These are phyloP conservation scores for Perkinsus marinus DNA, from an alignment of 169 alveolate species.

Conservation along the genomic window DNA sequence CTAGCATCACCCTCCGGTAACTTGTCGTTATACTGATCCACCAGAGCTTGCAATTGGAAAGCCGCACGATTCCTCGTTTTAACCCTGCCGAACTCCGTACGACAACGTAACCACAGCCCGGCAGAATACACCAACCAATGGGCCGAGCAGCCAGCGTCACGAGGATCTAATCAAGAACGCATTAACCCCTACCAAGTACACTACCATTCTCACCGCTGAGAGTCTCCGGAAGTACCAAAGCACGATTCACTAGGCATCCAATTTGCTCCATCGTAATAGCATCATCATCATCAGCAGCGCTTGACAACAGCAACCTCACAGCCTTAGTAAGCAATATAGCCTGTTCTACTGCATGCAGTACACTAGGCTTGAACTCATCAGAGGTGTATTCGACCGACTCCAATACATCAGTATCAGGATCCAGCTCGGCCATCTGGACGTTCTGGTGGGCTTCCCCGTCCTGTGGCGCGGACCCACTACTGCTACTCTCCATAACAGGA, in stretches of 20 bases:
- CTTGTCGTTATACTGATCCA: conserved; percentile 26
- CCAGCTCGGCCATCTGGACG: conserved; percentile 2
- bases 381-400: conserved; percentile 6
- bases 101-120: conserved; percentile 25
- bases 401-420: conserved; percentile 12
- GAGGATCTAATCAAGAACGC: background rate
- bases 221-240: conserved; percentile 7
- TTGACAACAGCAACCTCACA: background rate
- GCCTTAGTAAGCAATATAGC: conserved; percentile 15
- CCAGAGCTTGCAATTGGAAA: conserved; percentile 28
- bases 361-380: background rate
- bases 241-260: conserved; percentile 14
- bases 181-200: background rate
- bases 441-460: conserved; percentile 7
- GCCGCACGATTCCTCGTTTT: conserved; percentile 30
- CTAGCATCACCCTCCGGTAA: conserved; percentile 17
- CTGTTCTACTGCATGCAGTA: conserved; percentile 15
- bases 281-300: conserved; percentile 11
- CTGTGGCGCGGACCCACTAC: background rate
- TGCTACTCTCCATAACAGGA: background rate
- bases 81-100: conserved; percentile 20
- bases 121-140: conserved; percentile 29
- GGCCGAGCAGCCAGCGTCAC: conserved; percentile 7
- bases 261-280: conserved; percentile 20
- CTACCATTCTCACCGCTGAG: background rate